Conservation (phyloP, 2,329 filamentous ascomycete genomes). For the Juglanconis oblonga region DNA sequence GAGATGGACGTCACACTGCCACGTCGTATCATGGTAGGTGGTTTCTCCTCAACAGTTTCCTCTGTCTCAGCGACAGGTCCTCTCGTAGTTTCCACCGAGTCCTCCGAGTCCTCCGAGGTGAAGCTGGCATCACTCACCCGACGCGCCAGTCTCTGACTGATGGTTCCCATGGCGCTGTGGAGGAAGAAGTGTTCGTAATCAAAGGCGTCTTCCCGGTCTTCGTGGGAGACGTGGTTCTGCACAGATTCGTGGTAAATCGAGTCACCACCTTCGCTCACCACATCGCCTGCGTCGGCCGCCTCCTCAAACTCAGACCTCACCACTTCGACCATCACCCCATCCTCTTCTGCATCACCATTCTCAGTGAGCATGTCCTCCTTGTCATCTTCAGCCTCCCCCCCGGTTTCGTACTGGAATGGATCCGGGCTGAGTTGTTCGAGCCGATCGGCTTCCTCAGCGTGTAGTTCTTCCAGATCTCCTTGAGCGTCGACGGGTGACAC, state of each 20-base stretch:
- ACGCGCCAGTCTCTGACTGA: conserved; percentile 51
- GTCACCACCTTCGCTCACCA: conserved; percentile 58
- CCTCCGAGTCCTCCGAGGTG: conserved; percentile 53
- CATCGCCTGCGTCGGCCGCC: conserved; percentile 35
- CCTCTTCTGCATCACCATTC: conserved; percentile 30
- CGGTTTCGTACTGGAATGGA: conserved; percentile 21
- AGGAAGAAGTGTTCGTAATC: conserved; percentile 96
- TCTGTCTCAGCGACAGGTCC: conserved; percentile 35
- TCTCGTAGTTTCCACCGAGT: conserved; percentile 53
- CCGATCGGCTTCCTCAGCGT: conserved; percentile 20
- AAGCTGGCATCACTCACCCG: conserved; percentile 51
- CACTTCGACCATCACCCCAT: conserved; percentile 1
- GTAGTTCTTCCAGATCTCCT: conserved; percentile 23
- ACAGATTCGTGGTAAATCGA: conserved; percentile 61
- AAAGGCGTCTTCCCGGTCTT: conserved; percentile 91
- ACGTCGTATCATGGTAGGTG: conserved; percentile 27
- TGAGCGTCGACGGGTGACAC: conserved; percentile 27
- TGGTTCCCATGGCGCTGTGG: conserved; percentile 83
- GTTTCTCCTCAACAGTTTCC: background rate
- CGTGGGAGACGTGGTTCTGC: conserved; percentile 69
- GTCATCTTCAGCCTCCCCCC: conserved; percentile 29
- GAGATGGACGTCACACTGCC: conserved; percentile 49
- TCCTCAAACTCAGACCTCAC: conserved; percentile 13
- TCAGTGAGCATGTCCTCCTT: conserved; percentile 41
- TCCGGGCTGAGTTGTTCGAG: conserved; percentile 27